Conservation (phyloP, 805 yeast genomes). For the Starmerella floricola region DNA sequence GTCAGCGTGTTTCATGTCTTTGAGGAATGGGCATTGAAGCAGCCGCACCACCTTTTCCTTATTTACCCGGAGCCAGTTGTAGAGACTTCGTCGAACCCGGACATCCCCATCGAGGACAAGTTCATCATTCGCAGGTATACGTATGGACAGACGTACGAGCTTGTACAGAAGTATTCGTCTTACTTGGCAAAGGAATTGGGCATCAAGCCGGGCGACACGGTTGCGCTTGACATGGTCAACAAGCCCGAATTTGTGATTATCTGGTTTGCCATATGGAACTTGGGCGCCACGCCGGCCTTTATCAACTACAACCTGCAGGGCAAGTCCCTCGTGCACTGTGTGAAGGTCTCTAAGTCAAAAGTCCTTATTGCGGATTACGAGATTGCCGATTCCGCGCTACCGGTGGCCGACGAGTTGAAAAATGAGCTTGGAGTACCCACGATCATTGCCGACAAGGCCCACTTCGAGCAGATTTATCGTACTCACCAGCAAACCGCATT, state of each 20-base stretch:
- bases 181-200: slow-evolving; percentile 53
- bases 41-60: slow-evolving; percentile 49
- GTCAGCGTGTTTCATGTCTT: slow-evolving; percentile 60
- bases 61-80: slow-evolving; percentile 45
- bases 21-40: slow-evolving; percentile 40
- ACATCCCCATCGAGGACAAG: slow-evolving; percentile 33
- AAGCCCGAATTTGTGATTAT: slow-evolving; percentile 68
- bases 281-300: slow-evolving; percentile 83
- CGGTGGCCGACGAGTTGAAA: slow-evolving; percentile 36
- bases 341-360: slow-evolving; percentile 50
- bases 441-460: slow-evolving; percentile 32
- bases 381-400: slow-evolving; percentile 41
- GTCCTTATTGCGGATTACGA: slow-evolving; percentile 67
- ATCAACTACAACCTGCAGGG: slow-evolving; percentile 70
- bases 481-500: slow-evolving; percentile 5
- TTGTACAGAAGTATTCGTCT: slow-evolving; percentile 52
- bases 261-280: slow-evolving; percentile 82
- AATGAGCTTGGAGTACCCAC: slow-evolving; percentile 17
- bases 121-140: slow-evolving; percentile 55
- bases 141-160: slow-evolving; percentile 54
- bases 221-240: slow-evolving; percentile 68
- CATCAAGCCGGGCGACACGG: slow-evolving; percentile 51
- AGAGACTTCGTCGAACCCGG: slow-evolving; percentile 20
- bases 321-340: slow-evolving; percentile 65
- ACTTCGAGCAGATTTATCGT: slow-evolving; percentile 29